Evolutionary conservation across 805 yeast genomes (phyloP).

Genomic region (Komagataella mondaviorum): DNA sequence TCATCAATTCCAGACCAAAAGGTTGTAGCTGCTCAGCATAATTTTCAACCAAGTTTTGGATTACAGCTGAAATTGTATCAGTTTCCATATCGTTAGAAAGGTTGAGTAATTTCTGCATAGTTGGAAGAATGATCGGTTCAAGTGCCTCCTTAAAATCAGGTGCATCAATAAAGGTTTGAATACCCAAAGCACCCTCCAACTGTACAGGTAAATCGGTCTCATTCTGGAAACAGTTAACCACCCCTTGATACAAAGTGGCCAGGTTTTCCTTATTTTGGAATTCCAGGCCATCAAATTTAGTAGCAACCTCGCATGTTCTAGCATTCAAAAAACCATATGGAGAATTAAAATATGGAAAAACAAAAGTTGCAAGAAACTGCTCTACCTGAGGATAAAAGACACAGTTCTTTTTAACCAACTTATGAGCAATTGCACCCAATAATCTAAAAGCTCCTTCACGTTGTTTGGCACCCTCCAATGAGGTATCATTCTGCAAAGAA

Average conservation of each 20-base stretch:
- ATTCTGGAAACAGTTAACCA: slow-evolving; percentile 32
- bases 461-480: slow-evolving; percentile 42
- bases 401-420: slow-evolving; percentile 38
- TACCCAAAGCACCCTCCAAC: slow-evolving; percentile 72
- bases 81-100: slow-evolving; percentile 74
- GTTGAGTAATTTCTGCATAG: slow-evolving; percentile 67
- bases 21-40: slow-evolving; percentile 86
- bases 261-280: slow-evolving; percentile 26
- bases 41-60: slow-evolving; percentile 90
- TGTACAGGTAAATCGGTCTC: slow-evolving; percentile 55
- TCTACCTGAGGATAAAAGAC: slow-evolving; percentile 57
- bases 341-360: slow-evolving; percentile 61
- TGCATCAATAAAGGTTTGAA: slow-evolving; percentile 62
- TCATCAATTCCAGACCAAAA: slow-evolving; percentile 57
- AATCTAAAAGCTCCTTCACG: slow-evolving; percentile 74
- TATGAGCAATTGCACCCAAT: slow-evolving; percentile 57
- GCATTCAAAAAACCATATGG: slow-evolving; percentile 59
- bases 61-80: slow-evolving; percentile 77
- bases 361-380: slow-evolving; percentile 42
- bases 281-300: slow-evolving; percentile 50
- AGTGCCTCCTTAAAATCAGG: slow-evolving; percentile 58
- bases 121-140: slow-evolving; percentile 55
- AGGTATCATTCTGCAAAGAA: slow-evolving; percentile 22
- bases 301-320: slow-evolving; percentile 51
- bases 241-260: slow-evolving; percentile 29